A percentile compares a stretch with the other conserved stretches of the same genome.
Evolutionary conservation across 108 stramenopile species (phyloP).

Genomic region (Pseudonitzschia multiseries): DNA sequence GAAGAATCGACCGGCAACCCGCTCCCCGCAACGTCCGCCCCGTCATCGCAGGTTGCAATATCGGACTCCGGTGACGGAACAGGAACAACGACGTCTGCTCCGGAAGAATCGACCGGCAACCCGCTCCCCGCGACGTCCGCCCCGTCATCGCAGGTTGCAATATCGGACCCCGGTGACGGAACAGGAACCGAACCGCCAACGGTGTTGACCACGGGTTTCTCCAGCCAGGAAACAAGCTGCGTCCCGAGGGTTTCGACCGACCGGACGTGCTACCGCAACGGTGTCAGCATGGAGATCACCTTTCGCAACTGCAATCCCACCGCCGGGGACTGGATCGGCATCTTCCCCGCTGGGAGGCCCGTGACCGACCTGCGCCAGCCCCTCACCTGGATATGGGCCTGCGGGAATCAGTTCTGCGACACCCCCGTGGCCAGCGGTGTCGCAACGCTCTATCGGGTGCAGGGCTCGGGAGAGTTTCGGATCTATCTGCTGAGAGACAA

Average conservation of each 20-base stretch:
- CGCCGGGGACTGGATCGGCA: constrained; percentile 34
- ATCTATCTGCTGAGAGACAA: neutral
- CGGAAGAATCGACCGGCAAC: neutral
- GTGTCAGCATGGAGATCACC: constrained; percentile 15
- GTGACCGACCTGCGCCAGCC: constrained; percentile 3
- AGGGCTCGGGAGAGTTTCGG: constrained; percentile 2
- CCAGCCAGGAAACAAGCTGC: neutral
- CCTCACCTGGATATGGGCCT: constrained; percentile 22
- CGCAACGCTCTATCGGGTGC: neutral
- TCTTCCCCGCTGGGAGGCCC: neutral
- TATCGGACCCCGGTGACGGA: no score
- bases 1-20: neutral
- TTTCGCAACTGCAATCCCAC: constrained; percentile 32
- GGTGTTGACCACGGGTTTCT: neutral
- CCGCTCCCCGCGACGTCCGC: neutral
- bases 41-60: no score
- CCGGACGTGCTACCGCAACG: constrained; percentile 22
- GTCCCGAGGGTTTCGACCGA: constrained; percentile 7
- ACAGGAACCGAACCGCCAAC: neutral
- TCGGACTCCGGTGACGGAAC: no score
- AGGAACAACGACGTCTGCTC: neutral
- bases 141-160: neutral
- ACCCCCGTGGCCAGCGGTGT: constrained; percentile 1
- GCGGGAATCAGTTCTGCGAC: constrained; percentile 17
- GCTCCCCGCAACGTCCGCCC: neutral